Evolutionary conservation across 139 green algal species (phyloP).

Genomic region (Marvania coccoides): DNA sequence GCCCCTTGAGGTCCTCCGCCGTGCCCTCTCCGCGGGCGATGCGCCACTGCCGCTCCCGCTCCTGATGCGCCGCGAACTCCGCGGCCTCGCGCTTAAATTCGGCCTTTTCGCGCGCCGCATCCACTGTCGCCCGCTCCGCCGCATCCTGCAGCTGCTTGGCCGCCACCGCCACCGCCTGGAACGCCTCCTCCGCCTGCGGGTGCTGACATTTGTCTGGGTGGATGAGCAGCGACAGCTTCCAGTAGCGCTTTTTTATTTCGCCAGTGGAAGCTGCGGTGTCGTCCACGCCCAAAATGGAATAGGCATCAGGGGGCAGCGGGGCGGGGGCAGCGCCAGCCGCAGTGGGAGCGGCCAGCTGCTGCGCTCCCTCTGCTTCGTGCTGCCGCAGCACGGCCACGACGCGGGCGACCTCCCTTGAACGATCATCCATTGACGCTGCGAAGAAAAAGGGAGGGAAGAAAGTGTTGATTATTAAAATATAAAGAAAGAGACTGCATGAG

Average conservation of each 20-base stretch:
- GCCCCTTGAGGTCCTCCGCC: conserved; percentile 33
- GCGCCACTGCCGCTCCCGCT: conserved; percentile 57
- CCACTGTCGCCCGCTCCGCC: conserved; percentile 23
- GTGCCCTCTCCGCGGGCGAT: conserved; percentile 46
- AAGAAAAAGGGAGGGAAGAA: no score
- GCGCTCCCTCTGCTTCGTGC: background rate
- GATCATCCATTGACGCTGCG: conserved; percentile 30
- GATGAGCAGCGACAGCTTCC: conserved; percentile 72
- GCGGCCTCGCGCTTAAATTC: conserved; percentile 16
- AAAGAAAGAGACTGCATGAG: no score
- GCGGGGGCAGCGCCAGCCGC: background rate
- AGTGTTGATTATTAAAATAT: no score
- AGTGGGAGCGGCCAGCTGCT: background rate
- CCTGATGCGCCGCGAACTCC: conserved; percentile 35
- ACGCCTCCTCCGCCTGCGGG: conserved; percentile 58
- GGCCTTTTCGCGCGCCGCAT: conserved; percentile 45
- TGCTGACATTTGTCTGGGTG: conserved; percentile 91
- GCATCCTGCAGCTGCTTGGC: conserved; percentile 55
- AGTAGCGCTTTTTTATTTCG: conserved; percentile 71
- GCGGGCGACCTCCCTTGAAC: conserved; percentile 40
- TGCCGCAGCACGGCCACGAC: conserved; percentile 36
- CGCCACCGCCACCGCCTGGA: conserved; percentile 59
- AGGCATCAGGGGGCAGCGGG: conserved; percentile 37
- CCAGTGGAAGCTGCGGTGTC: conserved; percentile 1
- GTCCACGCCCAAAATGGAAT: conserved; percentile 56